These are phyloP conservation scores for Amylostereum chailletii DNA, from an alignment of 1,284 basidiomycete genomes.

Conservation along the genomic window DNA sequence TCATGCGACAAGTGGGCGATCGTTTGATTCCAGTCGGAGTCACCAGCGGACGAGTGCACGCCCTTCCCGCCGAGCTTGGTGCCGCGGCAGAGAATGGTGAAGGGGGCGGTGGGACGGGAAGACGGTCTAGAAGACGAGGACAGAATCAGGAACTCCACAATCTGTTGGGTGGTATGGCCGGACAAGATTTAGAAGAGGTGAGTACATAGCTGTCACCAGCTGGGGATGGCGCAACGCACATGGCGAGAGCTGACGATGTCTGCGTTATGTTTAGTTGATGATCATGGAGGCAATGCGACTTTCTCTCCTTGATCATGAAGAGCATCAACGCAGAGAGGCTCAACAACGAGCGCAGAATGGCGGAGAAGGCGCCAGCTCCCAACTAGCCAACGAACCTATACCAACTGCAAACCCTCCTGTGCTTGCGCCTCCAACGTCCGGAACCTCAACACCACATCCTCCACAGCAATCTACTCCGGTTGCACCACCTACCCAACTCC, in stretches of 20 bases:
- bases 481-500: no score
- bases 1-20: constrained; percentile 98
- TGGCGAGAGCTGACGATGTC: neutral
- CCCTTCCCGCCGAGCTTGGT: constrained; percentile 44
- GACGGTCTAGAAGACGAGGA: constrained; percentile 50
- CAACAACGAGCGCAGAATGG: constrained; percentile 47
- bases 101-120: constrained; percentile 31
- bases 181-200: constrained; percentile 87
- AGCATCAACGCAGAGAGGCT: constrained; percentile 62
- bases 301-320: constrained; percentile 87
- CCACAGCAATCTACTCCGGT: no score
- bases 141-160: constrained; percentile 46
- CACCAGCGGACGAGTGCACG: constrained; percentile 71
- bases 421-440: no score
- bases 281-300: constrained; percentile 98
- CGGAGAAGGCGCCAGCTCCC: constrained; percentile 19
- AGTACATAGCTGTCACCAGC: constrained; percentile 16
- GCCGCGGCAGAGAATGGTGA: constrained; percentile 28
- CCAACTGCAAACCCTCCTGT: no score
- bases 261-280: constrained; percentile 64
- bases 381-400: neutral
- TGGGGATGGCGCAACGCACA: no score
- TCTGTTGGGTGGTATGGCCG: constrained; percentile 57
- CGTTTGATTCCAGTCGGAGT: constrained; percentile 94
- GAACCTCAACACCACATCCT: no score